Evolutionary conservation across 2,329 filamentous ascomycete species (phyloP), one percentile per base, ranked within the genome.

Genomic region (Cyphellophora attinorum): DNA sequence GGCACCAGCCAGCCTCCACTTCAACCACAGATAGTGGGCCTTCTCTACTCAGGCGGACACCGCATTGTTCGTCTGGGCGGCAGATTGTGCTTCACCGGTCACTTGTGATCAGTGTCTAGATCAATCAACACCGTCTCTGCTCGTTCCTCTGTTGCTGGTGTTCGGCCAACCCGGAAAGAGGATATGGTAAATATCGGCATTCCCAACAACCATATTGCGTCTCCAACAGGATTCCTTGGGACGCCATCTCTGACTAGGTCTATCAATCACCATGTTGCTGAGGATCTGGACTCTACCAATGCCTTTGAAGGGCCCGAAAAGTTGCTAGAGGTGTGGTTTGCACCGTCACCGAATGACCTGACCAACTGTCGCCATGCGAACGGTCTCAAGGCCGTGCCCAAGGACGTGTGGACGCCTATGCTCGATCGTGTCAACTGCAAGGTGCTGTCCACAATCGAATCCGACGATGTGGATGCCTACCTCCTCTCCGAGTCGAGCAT

Each of bases 301-400:
- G 88, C 89, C 48, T 98, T 98, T 57, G 91, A 98, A 71, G 89
- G 89, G 40, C 91, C 91, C 29, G 91, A 98, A 68, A 98, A 98
- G 70, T 74, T 98, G 36, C 74, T 98, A 52, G 91, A 98, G 68
- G 89, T 98, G 55, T 98, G 91, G 91, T 96, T 98, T 59, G 81
- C 83, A 39, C 78, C 88, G 15, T 84, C 82, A 51, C 72, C 86
- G 33, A 68, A 75, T 46, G 70, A 79, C 41, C 71, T 93, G 25
- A 81, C 86, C 12, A 64, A 76, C 3, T 73, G 77, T 34, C 79
- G 79, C 37, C 74, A 77, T 44, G 76, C 80, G 12, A 68, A 76
- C 56, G 91, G 91, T 16, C 67, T 98, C 55, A 96, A 96, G 68
- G 76, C 79, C 5, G 86, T 98, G 19, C 68, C 81, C 12, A 71